phyloP scores from a whole-genome alignment of 805 yeast species.

The Lipomyces anomalus region DNA sequence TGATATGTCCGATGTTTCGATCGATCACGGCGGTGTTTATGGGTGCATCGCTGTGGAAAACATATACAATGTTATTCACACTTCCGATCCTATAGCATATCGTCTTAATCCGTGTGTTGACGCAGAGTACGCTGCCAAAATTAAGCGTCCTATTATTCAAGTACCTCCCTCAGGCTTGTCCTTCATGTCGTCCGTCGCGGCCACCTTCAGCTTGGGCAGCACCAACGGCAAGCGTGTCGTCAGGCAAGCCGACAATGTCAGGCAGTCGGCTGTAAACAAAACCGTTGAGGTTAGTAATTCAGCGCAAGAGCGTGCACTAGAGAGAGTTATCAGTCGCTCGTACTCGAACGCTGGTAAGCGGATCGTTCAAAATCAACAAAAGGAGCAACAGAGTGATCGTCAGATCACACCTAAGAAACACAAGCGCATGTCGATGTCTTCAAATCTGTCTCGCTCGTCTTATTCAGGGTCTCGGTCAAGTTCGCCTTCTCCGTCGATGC shows the following conservation, averaged over 20 bases:
- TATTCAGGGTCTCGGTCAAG: not conserved
- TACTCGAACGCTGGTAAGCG: too few species aligned
- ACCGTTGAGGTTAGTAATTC: not conserved
- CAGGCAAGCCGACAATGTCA: not conserved
- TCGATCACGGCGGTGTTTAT: constrained; percentile 42
- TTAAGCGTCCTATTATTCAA: constrained; percentile 30
- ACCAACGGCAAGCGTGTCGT: not conserved
- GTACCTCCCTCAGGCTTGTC: constrained; percentile 23
- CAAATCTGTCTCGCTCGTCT: not conserved
- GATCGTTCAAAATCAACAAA: too few species aligned
- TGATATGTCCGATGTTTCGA: not conserved
- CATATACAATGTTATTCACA: constrained; percentile 77
- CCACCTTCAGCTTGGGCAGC: not conserved
- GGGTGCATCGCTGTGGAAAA: constrained; percentile 61
- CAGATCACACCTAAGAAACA: not conserved
- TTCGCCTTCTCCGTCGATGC: not conserved
- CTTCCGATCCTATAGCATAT: constrained; percentile 88
- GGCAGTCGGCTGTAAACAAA: not conserved
- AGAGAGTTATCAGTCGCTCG: not conserved
- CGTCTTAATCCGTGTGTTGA: constrained; percentile 77
- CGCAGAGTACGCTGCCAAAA: constrained; percentile 29
- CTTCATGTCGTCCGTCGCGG: constrained; percentile 1
- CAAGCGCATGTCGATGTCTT: not conserved
- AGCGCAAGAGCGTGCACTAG: not conserved
- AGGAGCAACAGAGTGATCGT: not conserved